phyloP scores from a whole-genome alignment of 306 rosid species.

The Trichosanthes cucumerina region DNA sequence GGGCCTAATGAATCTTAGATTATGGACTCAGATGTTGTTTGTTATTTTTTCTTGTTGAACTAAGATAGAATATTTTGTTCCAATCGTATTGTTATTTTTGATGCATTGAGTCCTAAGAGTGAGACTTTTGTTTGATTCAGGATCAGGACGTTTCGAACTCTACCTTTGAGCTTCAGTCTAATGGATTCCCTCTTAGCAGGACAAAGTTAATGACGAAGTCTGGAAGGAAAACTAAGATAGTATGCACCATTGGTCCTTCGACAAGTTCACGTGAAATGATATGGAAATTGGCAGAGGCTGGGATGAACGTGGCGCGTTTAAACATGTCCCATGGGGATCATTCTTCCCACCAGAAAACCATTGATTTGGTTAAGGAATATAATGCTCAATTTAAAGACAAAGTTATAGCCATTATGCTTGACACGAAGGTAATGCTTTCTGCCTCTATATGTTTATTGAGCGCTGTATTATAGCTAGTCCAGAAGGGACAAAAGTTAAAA shows the following conservation, averaged over 20 bases:
- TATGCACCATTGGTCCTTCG: slow-evolving; percentile 89
- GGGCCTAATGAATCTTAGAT: background rate
- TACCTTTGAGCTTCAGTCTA: slow-evolving; percentile 24
- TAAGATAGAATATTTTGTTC: background rate
- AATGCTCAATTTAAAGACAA: slow-evolving; percentile 63
- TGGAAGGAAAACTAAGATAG: slow-evolving; percentile 69
- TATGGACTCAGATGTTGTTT: background rate
- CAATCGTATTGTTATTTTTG: background rate
- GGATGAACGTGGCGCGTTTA: slow-evolving; percentile 89
- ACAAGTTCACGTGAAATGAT: slow-evolving; percentile 89
- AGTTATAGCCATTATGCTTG: slow-evolving; percentile 87
- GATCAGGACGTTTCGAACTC: slow-evolving; percentile 21
- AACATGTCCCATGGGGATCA: slow-evolving; percentile 98
- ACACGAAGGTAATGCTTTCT: slow-evolving; percentile 59
- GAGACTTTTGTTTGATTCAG: slow-evolving; percentile 23
- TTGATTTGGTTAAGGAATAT: slow-evolving; percentile 73
- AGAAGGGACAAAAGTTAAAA: background rate
- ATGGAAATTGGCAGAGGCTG: slow-evolving; percentile 70
- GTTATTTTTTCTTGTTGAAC: background rate
- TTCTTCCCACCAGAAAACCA: slow-evolving; percentile 72
- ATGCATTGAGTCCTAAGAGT: background rate
- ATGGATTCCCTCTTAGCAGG: slow-evolving; percentile 13
- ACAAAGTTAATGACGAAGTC: slow-evolving; percentile 19
- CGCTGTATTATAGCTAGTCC: background rate
- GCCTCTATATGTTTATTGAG: background rate